Percentiles rank a stretch among this genome's conserved stretches.
These are phyloP conservation scores for Arachis monticola DNA, from an alignment of 331 rosid species.

Conservation along the genomic window DNA sequence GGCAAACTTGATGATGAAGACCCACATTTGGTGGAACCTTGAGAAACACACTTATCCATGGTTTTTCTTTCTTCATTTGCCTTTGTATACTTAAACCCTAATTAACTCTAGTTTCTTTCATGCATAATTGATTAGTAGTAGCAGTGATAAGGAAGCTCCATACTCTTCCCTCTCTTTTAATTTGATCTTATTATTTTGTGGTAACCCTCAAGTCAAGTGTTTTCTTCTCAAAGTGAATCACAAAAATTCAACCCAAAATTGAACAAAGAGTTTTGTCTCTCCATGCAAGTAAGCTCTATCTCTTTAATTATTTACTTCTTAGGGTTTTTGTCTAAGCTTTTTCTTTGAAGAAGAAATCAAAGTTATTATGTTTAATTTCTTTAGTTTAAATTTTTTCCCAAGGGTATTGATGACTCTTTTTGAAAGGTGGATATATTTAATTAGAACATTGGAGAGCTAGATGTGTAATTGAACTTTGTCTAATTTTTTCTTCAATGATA, in stretches of 20 bases:
- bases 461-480: slow-evolving; percentile 10
- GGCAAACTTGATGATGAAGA: slow-evolving; percentile 68
- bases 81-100: slow-evolving; percentile 54
- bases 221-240: slow-evolving; percentile 43
- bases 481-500: background rate
- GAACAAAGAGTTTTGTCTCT: slow-evolving; percentile 45
- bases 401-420: no score
- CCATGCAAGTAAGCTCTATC: slow-evolving; percentile 65
- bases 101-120: slow-evolving; percentile 38
- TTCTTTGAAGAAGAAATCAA: slow-evolving; percentile 22
- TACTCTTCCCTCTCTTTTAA: background rate
- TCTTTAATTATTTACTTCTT: slow-evolving; percentile 14
- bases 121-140: slow-evolving; percentile 51
- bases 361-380: no score
- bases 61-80: slow-evolving; percentile 41
- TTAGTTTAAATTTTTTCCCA: no score
- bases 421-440: background rate
- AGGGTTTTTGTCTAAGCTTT: background rate
- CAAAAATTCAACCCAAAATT: slow-evolving; percentile 48
- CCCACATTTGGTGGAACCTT: slow-evolving; percentile 88
- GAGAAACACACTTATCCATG: slow-evolving; percentile 54
- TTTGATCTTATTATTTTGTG: slow-evolving; percentile 24
- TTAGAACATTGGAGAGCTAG: background rate
- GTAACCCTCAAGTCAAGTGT: slow-evolving; percentile 48
- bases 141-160: no score